A percentile compares a stretch with the other conserved stretches of the same genome.
Evolutionary conservation across 148 eudicot genomes (phyloP).

Genomic region (Persicaria maculosa): DNA sequence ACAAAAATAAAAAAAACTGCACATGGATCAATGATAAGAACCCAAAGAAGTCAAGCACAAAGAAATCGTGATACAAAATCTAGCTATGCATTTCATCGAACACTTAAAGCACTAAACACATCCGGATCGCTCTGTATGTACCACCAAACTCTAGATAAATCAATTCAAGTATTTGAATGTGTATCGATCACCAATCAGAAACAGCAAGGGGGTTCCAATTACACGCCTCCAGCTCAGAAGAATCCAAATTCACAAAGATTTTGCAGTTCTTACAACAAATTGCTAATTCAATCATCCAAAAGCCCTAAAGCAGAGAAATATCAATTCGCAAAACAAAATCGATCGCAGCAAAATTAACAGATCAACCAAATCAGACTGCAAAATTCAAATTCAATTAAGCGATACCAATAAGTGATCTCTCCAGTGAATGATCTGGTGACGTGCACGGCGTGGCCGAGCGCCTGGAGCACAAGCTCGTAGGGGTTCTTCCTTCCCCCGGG

Average conservation of each 20-base stretch:
- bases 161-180: not conserved
- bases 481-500: conserved; percentile 19
- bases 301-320: not conserved
- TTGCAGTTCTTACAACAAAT: too few species aligned
- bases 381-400: not conserved
- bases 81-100: not conserved
- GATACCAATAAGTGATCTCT: conserved; percentile 52
- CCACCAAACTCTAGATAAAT: not conserved
- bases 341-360: not conserved
- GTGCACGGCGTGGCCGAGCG: conserved; percentile 53
- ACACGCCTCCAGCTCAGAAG: not conserved
- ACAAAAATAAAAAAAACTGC: too few species aligned
- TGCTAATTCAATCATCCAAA: not conserved
- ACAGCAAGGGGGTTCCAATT: not conserved
- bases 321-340: not conserved
- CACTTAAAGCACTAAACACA: not conserved
- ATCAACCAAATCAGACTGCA: not conserved
- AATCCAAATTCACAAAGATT: too few species aligned
- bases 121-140: not conserved
- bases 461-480: conserved; percentile 35
- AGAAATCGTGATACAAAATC: not conserved
- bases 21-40: not conserved
- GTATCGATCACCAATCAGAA: not conserved
- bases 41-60: not conserved
- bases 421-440: conserved; percentile 27